Conservation (phyloP, 129 eudicot genomes). For the Sambucus nigra region DNA sequence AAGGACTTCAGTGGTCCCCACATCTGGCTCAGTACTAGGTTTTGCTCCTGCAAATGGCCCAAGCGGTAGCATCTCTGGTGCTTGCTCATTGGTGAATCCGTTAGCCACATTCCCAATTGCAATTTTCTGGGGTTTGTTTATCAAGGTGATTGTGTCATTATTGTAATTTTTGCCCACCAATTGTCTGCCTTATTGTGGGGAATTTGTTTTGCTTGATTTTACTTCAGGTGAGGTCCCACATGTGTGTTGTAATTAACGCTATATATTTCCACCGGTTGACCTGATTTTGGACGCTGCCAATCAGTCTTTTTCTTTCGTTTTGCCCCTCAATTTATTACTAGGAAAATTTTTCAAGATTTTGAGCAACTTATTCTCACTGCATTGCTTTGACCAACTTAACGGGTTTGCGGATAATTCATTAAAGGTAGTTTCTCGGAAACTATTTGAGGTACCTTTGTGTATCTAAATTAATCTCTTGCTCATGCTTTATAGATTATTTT, state of each 20-base stretch:
- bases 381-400: too few species aligned
- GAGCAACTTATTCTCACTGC: not conserved
- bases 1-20: slow-evolving; percentile 46
- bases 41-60: slow-evolving; percentile 67
- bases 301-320: not conserved
- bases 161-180: slow-evolving; percentile 16
- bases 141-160: slow-evolving; percentile 25
- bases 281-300: slow-evolving; percentile 7
- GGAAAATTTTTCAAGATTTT: too few species aligned
- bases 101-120: slow-evolving; percentile 24
- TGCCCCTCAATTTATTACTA: too few species aligned
- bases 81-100: slow-evolving; percentile 31
- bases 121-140: slow-evolving; percentile 24
- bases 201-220: not conserved
- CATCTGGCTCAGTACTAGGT: slow-evolving; percentile 36
- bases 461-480: too few species aligned
- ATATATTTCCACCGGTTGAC: not conserved
- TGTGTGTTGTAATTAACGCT: slow-evolving; percentile 15
- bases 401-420: too few species aligned
- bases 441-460: too few species aligned
- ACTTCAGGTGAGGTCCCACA: not conserved
- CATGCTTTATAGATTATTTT: too few species aligned
- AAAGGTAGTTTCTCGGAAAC: too few species aligned
- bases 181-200: not conserved
- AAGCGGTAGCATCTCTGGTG: slow-evolving; percentile 37